These are phyloP conservation scores for Annulohypoxylon maeteangense DNA, from an alignment of 495 filamentous ascomycete species.

Conservation along the genomic window DNA sequence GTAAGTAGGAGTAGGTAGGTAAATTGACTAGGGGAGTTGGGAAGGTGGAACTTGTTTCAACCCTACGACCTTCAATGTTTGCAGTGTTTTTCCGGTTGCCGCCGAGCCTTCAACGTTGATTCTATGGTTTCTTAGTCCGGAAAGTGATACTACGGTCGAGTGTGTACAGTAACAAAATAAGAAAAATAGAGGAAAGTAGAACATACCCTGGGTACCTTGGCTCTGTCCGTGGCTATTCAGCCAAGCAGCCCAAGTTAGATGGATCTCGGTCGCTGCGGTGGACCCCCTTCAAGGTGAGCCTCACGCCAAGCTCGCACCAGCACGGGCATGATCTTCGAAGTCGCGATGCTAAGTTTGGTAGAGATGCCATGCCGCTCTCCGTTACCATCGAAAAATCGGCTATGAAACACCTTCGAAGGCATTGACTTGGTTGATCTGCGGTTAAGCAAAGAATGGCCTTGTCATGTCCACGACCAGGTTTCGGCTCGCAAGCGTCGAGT, in stretches of 20 bases:
- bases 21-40: conserved; percentile 9
- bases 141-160: not conserved
- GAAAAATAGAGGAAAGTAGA: not conserved
- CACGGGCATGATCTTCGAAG: conserved; percentile 29
- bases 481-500: conserved; percentile 32
- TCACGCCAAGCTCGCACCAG: conserved; percentile 36
- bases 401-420: conserved; percentile 33
- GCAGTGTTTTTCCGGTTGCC: conserved; percentile 8
- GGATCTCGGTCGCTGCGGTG: conserved; percentile 20
- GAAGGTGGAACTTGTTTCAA: conserved; percentile 35
- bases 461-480: conserved; percentile 32
- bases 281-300: conserved; percentile 28
- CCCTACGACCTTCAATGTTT: conserved; percentile 20
- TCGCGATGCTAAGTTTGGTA: conserved; percentile 24
- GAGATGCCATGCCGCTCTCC: conserved; percentile 21
- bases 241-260: conserved; percentile 1
- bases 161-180: not conserved
- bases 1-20: no score
- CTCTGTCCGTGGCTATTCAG: not conserved
- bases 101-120: conserved; percentile 10
- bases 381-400: conserved; percentile 10
- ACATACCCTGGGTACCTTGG: not conserved
- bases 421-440: conserved; percentile 22
- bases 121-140: not conserved
- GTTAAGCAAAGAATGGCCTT: conserved; percentile 18